Evolutionary conservation across 1,139 yeast genomes (phyloP).

Genomic region (Ashbya aceris): DNA sequence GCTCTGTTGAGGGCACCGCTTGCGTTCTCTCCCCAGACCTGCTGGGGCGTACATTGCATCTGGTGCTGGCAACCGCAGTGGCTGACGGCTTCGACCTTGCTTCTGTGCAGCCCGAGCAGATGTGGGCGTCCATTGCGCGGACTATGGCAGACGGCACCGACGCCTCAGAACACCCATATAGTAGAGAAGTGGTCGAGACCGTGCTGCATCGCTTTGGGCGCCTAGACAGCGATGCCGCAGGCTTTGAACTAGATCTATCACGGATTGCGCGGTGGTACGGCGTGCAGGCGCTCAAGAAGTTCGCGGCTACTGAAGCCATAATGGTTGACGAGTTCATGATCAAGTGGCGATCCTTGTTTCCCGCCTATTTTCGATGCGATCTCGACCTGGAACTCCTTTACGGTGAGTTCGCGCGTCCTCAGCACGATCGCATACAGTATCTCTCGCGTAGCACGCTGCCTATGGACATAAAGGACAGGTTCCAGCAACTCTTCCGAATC

Average conservation of each 20-base stretch:
- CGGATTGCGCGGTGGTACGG: conserved; percentile 55
- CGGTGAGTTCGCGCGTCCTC: conserved; percentile 48
- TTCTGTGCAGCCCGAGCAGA: conserved; percentile 24
- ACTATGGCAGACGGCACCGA: conserved; percentile 23
- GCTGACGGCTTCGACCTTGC: conserved; percentile 35
- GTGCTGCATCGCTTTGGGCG: conserved; percentile 40
- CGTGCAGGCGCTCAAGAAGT: conserved; percentile 38
- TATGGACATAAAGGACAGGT: conserved; percentile 42
- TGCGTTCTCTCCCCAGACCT: conserved; percentile 33
- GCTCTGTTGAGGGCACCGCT: conserved; percentile 37
- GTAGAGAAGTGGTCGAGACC: conserved; percentile 36
- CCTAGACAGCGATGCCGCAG: conserved; percentile 9
- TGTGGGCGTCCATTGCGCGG: conserved; percentile 21
- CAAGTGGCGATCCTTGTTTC: conserved; percentile 57
- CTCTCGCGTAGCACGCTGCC: conserved; percentile 44
- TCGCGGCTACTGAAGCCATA: conserved; percentile 27
- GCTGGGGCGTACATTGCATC: conserved; percentile 33
- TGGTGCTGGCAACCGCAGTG: conserved; percentile 43
- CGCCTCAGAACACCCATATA: conserved; percentile 18
- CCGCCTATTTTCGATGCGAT: conserved; percentile 52
- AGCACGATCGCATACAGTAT: conserved; percentile 39
- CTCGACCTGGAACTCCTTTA: conserved; percentile 43
- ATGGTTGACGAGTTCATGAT: conserved; percentile 44
- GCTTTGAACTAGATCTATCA: conserved; percentile 33
- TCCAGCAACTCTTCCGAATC: conserved; percentile 51